Percentiles rank a stretch among this genome's conserved stretches.
phyloP scores from a whole-genome alignment of 129 eudicot species.

The Solidago caesia region DNA sequence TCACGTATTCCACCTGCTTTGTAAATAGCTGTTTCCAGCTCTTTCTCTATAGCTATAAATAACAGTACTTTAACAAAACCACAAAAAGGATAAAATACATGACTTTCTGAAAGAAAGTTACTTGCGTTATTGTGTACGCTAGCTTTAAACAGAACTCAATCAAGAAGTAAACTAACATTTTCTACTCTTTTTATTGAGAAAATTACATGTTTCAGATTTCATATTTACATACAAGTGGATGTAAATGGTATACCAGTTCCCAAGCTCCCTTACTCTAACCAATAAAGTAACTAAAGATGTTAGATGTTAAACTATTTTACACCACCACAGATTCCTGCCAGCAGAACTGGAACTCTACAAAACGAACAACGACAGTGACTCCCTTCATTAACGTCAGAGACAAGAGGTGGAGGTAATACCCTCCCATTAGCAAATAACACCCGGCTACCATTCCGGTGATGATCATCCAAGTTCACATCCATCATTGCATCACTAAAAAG shows the following conservation, averaged over 20 bases:
- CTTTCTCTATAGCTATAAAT: conserved; percentile 77
- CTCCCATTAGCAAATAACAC: conserved; percentile 69
- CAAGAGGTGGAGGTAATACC: conserved; percentile 52
- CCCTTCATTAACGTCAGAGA: conserved; percentile 40
- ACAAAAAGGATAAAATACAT: not conserved
- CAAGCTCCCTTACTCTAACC: conserved; percentile 19
- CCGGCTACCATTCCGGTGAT: conserved; percentile 40
- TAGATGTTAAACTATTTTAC: conserved; percentile 6
- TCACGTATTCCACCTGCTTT: conserved; percentile 93
- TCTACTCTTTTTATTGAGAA: conserved; percentile 6
- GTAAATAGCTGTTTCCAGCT: conserved; percentile 72
- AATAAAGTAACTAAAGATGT: not conserved
- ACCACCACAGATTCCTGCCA: conserved; percentile 47
- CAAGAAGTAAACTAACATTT: not conserved
- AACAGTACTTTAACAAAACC: conserved; percentile 17
- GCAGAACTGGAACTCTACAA: conserved; percentile 52
- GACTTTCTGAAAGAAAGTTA: not conserved
- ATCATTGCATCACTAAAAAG: conserved; percentile 35
- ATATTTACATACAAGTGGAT: conserved; percentile 15
- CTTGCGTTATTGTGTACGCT: not conserved
- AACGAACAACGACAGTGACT: conserved; percentile 30
- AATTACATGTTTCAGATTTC: conserved; percentile 1
- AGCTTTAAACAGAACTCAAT: not conserved
- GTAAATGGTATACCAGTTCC: conserved; percentile 5
- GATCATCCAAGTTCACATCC: conserved; percentile 27